phyloP scores from a whole-genome alignment of 1,139 yeast species.

The Debaryomyces singareniensis region DNA sequence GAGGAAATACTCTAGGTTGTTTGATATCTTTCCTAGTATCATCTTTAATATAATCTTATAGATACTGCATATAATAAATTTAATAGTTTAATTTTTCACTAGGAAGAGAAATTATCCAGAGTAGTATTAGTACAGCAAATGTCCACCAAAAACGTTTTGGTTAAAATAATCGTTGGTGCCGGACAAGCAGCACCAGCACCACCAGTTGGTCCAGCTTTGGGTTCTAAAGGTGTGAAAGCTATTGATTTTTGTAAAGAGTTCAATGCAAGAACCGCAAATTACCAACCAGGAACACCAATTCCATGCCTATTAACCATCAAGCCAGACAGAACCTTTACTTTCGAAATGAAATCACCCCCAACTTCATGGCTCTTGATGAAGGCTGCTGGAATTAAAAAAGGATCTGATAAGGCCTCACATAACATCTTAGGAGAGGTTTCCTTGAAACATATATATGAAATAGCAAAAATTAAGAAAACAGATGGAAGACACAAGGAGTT shows the following conservation, averaged over 20 bases:
- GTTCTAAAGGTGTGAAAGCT: conserved; percentile 98
- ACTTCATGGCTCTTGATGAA: conserved; percentile 81
- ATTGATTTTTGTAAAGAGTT: conserved; percentile 98
- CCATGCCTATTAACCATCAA: conserved; percentile 80
- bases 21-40: not conserved
- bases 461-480: conserved; percentile 87
- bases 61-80: not conserved
- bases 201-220: conserved; percentile 98
- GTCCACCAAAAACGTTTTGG: conserved; percentile 48
- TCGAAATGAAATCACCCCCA: conserved; percentile 87
- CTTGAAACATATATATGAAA: conserved; percentile 86
- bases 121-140: no score
- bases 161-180: conserved; percentile 93
- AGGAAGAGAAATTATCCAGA: not conserved
- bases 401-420: conserved; percentile 52
- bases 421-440: conserved; percentile 64
- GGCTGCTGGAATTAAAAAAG: conserved; percentile 81
- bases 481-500: conserved; percentile 74
- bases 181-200: conserved; percentile 99
- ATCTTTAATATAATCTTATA: not conserved
- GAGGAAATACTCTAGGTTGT: not conserved
- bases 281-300: conserved; percentile 79
- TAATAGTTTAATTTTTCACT: not conserved
- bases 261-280: conserved; percentile 91
- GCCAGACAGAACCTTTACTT: conserved; percentile 87